A percentile compares a stretch with the other conserved stretches of the same genome.
phyloP scores from a whole-genome alignment of 2,329 filamentous ascomycete genomes.

The Claviceps cyperi region DNA sequence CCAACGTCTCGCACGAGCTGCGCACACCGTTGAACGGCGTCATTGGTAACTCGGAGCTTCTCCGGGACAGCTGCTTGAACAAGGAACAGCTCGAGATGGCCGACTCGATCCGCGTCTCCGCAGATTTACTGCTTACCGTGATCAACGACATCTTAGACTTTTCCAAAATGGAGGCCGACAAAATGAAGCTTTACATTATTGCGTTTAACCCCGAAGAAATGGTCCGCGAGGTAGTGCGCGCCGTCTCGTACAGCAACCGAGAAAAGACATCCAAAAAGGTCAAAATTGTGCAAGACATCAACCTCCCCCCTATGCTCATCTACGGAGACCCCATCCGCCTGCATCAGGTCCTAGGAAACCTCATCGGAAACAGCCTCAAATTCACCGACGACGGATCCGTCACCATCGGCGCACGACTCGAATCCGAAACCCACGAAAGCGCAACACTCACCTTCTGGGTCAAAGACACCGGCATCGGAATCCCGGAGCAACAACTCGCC shows the following conservation, averaged over 20 bases:
- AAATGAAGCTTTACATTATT: conserved; percentile 66
- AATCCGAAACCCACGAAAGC: conserved; percentile 53
- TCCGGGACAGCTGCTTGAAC: conserved; percentile 61
- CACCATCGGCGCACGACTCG: conserved; percentile 63
- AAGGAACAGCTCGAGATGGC: conserved; percentile 72
- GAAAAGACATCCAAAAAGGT: conserved; percentile 50
- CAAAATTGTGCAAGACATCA: conserved; percentile 55
- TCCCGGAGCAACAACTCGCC: conserved; percentile 64
- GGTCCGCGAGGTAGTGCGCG: conserved; percentile 51
- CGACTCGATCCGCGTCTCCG: conserved; percentile 74
- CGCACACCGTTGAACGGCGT: conserved; percentile 76
- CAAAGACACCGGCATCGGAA: conserved; percentile 81
- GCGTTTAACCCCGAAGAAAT: conserved; percentile 54
- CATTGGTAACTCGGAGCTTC: conserved; percentile 74
- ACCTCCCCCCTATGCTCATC: conserved; percentile 57
- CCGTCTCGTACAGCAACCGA: conserved; percentile 50
- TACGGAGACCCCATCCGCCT: conserved; percentile 52
- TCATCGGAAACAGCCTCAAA: conserved; percentile 87
- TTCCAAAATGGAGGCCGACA: conserved; percentile 81
- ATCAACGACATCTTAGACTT: conserved; percentile 97
- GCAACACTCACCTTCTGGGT: conserved; percentile 75
- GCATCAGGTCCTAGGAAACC: conserved; percentile 60
- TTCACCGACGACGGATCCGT: conserved; percentile 81
- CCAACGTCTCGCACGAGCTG: conserved; percentile 69
- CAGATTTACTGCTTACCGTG: conserved; percentile 71